These are phyloP conservation scores for Straminergon stramineum DNA, from an alignment of 225 moss, liverwort and hornwort genomes.

Conservation along the genomic window DNA sequence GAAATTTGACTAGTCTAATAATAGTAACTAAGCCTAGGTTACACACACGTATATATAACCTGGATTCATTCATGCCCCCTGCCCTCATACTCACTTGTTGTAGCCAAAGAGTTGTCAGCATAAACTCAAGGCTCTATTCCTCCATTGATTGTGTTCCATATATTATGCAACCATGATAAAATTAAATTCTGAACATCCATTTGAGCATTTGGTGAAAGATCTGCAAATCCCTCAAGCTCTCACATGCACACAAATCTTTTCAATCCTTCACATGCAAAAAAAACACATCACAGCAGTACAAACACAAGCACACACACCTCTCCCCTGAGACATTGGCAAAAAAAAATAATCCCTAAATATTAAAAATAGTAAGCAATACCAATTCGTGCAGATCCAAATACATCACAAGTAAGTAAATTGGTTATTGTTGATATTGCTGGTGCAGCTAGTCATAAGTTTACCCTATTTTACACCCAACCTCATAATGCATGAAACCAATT, in stretches of 20 bases:
- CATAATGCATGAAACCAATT: neutral
- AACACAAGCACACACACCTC: neutral
- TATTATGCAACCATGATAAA: neutral
- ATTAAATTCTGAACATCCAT: neutral
- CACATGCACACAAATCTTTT: neutral
- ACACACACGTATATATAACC: no score
- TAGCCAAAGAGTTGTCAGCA: no score
- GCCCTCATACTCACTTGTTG: neutral
- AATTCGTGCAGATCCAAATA: neutral
- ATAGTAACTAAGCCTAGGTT: no score
- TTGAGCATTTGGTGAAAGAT: neutral
- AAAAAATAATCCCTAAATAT: neutral
- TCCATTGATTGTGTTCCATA: neutral
- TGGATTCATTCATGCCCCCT: neutral
- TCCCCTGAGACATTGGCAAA: neutral
- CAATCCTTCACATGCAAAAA: neutral
- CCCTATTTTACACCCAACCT: neutral
- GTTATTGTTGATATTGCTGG: neutral
- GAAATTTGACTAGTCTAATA: no score
- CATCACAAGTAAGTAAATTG: neutral
- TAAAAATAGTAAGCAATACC: neutral
- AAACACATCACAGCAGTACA: neutral
- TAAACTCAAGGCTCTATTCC: neutral
- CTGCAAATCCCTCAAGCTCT: neutral
- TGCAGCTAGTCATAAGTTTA: neutral